phyloP scores from a whole-genome alignment of 257 asterid species.

The Rauvolfia tetraphylla region DNA sequence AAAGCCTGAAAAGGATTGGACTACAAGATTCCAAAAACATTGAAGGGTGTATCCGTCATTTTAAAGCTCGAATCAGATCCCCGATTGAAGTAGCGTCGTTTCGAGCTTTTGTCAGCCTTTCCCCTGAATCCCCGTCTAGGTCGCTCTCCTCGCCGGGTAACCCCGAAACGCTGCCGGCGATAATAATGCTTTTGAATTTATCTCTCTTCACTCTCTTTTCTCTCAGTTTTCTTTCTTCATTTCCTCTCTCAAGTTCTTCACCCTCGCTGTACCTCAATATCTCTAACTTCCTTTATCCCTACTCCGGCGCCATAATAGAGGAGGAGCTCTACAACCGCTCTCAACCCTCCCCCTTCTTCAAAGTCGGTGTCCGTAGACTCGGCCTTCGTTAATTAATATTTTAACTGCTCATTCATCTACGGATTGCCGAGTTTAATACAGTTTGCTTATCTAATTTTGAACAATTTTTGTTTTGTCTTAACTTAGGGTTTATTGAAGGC shows the following conservation, averaged over 20 bases:
- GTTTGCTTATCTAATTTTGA: background rate
- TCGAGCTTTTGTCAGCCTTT: background rate
- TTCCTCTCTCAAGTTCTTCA: background rate
- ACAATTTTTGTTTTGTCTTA: constrained; percentile 1
- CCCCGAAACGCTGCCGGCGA: background rate
- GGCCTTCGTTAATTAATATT: no score
- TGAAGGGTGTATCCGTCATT: background rate
- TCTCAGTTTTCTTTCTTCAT: background rate
- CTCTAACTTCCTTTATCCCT: constrained; percentile 17
- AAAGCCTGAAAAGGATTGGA: no score
- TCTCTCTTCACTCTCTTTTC: background rate
- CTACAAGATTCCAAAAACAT: no score
- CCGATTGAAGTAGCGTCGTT: constrained; percentile 1
- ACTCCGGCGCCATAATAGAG: background rate
- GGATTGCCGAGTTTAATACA: background rate
- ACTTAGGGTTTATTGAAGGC: constrained; percentile 51
- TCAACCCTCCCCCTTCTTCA: constrained; percentile 8
- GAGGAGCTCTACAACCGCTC: constrained; percentile 5
- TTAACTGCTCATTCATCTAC: background rate
- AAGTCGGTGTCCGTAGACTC: background rate
- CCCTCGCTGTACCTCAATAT: background rate
- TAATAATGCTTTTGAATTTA: constrained; percentile 6
- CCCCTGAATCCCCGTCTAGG: background rate
- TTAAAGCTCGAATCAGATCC: background rate
- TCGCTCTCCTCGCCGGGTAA: background rate